These are phyloP conservation scores for Eucalyptus marginata DNA, from an alignment of 345 rosid genomes.

Conservation along the genomic window DNA sequence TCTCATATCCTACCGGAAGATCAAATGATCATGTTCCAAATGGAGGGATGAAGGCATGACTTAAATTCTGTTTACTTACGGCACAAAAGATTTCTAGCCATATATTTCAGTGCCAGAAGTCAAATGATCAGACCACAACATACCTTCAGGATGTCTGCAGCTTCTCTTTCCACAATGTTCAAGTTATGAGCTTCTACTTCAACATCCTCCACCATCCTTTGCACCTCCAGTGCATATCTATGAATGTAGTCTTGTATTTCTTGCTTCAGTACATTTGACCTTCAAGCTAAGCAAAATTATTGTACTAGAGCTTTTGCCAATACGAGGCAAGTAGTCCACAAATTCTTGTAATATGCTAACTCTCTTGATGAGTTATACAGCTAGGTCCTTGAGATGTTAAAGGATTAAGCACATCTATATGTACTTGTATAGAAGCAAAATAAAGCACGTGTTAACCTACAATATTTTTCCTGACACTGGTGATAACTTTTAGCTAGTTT, in stretches of 20 bases:
- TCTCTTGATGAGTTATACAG: not conserved
- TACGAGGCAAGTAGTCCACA: not conserved
- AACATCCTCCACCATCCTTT: slow-evolving; percentile 35
- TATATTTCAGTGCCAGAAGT: not conserved
- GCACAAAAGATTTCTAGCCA: not conserved
- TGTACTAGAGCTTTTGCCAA: not conserved
- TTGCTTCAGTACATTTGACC: slow-evolving; percentile 33
- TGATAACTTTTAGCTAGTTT: not conserved
- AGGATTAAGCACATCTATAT: not conserved
- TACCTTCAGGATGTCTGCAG: slow-evolving; percentile 54
- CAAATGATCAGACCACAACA: not conserved
- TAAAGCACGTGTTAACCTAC: no score
- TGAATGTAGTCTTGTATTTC: no score
- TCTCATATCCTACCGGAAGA: not conserved
- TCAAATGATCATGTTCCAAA: not conserved
- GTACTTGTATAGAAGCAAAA: no score
- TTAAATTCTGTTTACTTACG: not conserved
- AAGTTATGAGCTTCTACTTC: slow-evolving; percentile 36
- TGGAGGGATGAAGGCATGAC: no score
- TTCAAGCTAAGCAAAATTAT: slow-evolving; percentile 30
- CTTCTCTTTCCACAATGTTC: slow-evolving; percentile 57
- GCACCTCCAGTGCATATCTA: slow-evolving; percentile 24
- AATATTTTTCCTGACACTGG: no score
- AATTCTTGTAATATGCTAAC: not conserved
- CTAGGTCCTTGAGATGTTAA: not conserved